phyloP scores from a whole-genome alignment of 2,329 filamentous ascomycete species.

The Fusarium aywerte region DNA sequence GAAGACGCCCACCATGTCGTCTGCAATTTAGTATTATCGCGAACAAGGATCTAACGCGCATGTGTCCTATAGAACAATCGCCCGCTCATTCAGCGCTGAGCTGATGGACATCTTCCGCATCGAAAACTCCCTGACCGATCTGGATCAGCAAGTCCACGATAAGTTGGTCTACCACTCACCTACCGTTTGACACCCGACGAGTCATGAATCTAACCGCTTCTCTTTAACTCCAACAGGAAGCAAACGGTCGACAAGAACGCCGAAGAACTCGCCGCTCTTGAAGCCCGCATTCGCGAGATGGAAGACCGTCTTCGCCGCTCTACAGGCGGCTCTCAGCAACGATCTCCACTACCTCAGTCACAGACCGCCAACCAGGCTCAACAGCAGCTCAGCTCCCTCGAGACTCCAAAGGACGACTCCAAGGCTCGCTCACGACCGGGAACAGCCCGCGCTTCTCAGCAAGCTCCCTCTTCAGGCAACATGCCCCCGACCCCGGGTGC shows the following conservation, averaged over 20 bases:
- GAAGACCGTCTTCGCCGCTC: slow-evolving; percentile 75
- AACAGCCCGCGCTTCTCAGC: slow-evolving; percentile 63
- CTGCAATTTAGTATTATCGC: slow-evolving; percentile 22
- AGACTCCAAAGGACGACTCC: slow-evolving; percentile 44
- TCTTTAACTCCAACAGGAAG: slow-evolving; percentile 67
- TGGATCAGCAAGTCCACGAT: slow-evolving; percentile 80
- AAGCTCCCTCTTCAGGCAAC: slow-evolving; percentile 64
- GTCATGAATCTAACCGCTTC: slow-evolving; percentile 21
- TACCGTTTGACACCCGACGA: slow-evolving; percentile 4
- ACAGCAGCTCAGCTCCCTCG: slow-evolving; percentile 36
- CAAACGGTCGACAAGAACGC: slow-evolving; percentile 78
- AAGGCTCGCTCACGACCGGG: slow-evolving; percentile 64
- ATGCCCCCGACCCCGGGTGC: slow-evolving; percentile 70
- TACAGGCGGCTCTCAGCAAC: slow-evolving; percentile 31
- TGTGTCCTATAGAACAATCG: slow-evolving; percentile 74
- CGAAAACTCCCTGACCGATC: slow-evolving; percentile 78
- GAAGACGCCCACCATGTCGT: slow-evolving; percentile 13
- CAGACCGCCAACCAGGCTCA: slow-evolving; percentile 34
- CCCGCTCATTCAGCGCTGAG: slow-evolving; percentile 85
- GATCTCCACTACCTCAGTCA: slow-evolving; percentile 34
- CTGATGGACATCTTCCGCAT: slow-evolving; percentile 91
- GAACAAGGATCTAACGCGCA: slow-evolving; percentile 24
- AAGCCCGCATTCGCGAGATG: slow-evolving; percentile 84
- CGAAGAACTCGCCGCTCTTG: slow-evolving; percentile 85
- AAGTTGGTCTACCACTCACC: slow-evolving; percentile 69